Evolutionary conservation across 495 filamentous ascomycete genomes (phyloP), one percentile per base, ranked within the genome.

Genomic region (Aspergillus carlsbadensis): DNA sequence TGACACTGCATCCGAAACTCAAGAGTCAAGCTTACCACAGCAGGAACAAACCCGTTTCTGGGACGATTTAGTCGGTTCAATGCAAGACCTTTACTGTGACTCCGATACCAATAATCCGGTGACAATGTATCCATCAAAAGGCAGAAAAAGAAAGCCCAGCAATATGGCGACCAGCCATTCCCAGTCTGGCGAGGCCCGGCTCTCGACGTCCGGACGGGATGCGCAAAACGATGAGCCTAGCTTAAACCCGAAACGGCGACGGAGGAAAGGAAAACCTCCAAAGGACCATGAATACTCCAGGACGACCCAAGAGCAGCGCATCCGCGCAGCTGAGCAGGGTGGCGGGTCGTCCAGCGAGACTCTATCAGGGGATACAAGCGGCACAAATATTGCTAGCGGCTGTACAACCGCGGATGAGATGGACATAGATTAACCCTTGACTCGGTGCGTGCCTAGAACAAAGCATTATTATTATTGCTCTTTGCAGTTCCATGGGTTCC

Each of bases 81-180:
- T 77, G 59, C 58, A 72, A 22, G 62, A 58, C 11, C 54, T 76
- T 8, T 54, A 64, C 13, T 68, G 65, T 31, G 56, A 72, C 18
- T 56, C 61, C 1, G 61, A 65, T 45, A 56, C 40, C 37, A 60
- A 21, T 18, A 46, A 46, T 29, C 24, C 49, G 10, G 57, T 39
- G 17, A 15, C 35, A 6, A 1, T 48, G 3, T 48, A 20, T 7
- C 57, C 45, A 21, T 66, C 56, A 10, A 65, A 65, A 62, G 75
- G 75, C 26, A 67, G 62, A 50, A 78, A 78, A 44, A 65, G 75
- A 52, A 78, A 76, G 57, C 49, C 70, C n/a, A 36, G 57, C 26
- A 51, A 42, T 17, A 31, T 43, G 13, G 24, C 54, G 18, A 20
- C 41, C 21, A 29, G 5, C 13, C 45, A 47, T 17, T 14, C 39